Evolutionary conservation across 2,329 filamentous ascomycete species (phyloP).

Genomic region (Fusarium temperatum): DNA sequence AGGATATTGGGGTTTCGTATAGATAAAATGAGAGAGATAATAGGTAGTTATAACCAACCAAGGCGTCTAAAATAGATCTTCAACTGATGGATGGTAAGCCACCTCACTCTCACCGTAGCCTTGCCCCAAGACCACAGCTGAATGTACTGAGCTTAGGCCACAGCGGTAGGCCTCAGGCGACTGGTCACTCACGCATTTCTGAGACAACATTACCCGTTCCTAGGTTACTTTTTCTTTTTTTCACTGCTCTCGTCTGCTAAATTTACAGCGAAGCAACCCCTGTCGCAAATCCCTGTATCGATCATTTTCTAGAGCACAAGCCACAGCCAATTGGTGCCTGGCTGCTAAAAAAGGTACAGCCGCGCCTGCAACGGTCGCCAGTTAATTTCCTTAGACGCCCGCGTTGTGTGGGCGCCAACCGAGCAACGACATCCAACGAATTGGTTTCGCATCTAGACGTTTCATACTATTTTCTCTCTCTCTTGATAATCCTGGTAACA

Average conservation of each 20-base stretch:
- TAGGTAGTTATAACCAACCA: background rate
- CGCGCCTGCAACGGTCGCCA: conserved; percentile 37
- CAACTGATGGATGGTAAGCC: background rate
- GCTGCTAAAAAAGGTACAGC: conserved; percentile 9
- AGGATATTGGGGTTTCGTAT: conserved; percentile 16
- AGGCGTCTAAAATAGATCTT: conserved; percentile 14
- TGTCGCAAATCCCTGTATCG: conserved; percentile 24
- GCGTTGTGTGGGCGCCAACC: conserved; percentile 23
- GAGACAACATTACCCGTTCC: background rate
- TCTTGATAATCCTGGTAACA: background rate
- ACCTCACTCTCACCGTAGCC: background rate
- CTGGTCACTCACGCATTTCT: conserved; percentile 8
- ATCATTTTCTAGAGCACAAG: background rate
- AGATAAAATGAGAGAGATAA: background rate
- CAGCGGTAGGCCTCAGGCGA: conserved; percentile 24
- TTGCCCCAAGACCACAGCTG: background rate
- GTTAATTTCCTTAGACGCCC: conserved; percentile 38
- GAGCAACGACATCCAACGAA: conserved; percentile 33
- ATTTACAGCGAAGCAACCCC: conserved; percentile 13
- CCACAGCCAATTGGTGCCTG: conserved; percentile 33
- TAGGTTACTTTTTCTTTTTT: background rate
- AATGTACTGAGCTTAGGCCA: background rate
- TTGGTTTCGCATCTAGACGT: background rate
- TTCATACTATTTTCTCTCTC: conserved; percentile 10
- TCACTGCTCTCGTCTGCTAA: background rate